Percentiles rank a stretch among this genome's conserved stretches.
Conservation (phyloP, 2,329 filamentous ascomycete genomes). For the Coniella lustricola region DNA sequence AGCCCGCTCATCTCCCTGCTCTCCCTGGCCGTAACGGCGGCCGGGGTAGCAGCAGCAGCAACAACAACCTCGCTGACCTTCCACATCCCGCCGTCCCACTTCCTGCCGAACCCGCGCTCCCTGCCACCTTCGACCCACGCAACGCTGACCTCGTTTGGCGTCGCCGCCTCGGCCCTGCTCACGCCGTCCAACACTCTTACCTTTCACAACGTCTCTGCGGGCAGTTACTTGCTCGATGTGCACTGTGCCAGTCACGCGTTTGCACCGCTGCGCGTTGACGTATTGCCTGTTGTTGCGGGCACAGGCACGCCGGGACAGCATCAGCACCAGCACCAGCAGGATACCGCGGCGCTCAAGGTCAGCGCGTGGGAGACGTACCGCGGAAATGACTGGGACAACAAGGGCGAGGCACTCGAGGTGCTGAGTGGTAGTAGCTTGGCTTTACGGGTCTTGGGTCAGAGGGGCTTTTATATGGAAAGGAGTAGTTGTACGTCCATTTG, state of each 20-base stretch:
- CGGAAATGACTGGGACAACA: conserved; percentile 85
- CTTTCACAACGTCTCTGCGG: conserved; percentile 64
- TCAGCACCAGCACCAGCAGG: conserved; percentile 21
- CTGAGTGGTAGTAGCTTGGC: conserved; percentile 44
- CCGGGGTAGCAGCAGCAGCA: conserved; percentile 19
- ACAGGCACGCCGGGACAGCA: conserved; percentile 17
- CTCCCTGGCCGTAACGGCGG: conserved; percentile 20
- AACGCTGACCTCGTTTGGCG: conserved; percentile 41
- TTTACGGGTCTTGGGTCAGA: conserved; percentile 53
- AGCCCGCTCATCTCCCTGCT: conserved; percentile 27
- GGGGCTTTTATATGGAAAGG: conserved; percentile 72
- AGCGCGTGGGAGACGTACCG: conserved; percentile 77
- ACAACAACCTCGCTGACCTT: conserved; percentile 37
- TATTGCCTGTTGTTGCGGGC: conserved; percentile 36
- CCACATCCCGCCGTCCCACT: conserved; percentile 31
- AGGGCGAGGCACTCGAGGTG: conserved; percentile 52
- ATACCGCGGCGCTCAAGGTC: conserved; percentile 36
- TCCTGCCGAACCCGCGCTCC: conserved; percentile 40
- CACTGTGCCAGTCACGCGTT: conserved; percentile 70
- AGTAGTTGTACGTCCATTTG: conserved; percentile 53
- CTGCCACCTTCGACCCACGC: conserved; percentile 62
- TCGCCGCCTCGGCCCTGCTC: conserved; percentile 49
- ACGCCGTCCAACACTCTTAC: conserved; percentile 63
- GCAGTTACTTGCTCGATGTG: conserved; percentile 77
- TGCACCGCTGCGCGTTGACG: conserved; percentile 72